Evolutionary conservation across 768 basidiomycete species (phyloP).

Genomic region (Pleurotus giganteus): DNA sequence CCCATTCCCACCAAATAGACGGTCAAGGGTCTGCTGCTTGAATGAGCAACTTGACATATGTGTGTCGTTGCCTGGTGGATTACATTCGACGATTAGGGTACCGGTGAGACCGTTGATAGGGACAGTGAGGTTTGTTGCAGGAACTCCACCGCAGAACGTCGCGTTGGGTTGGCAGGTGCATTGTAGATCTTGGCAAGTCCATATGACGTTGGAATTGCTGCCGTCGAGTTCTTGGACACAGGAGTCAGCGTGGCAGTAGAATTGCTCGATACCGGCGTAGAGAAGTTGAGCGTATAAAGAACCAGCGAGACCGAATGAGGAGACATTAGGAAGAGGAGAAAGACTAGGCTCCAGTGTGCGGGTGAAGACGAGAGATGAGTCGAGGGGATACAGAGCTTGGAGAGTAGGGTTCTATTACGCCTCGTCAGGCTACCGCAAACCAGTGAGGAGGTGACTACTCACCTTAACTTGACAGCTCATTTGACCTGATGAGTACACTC

Average conservation of each 20-base stretch:
- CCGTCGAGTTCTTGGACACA: constrained; percentile 60
- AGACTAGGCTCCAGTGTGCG: constrained; percentile 69
- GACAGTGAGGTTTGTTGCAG: constrained; percentile 45
- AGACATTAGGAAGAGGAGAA: constrained; percentile 65
- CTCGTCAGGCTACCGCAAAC: not conserved
- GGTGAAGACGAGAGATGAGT: constrained; percentile 73
- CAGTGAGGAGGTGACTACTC: constrained; percentile 27
- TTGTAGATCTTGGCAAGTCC: constrained; percentile 69
- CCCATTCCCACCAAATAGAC: constrained; percentile 71
- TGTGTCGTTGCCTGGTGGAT: constrained; percentile 38
- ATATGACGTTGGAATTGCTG: constrained; percentile 42
- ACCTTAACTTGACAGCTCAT: constrained; percentile 85
- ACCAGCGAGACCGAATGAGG: constrained; percentile 53
- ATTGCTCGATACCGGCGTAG: constrained; percentile 84
- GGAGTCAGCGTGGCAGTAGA: constrained; percentile 72
- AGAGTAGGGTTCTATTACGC: constrained; percentile 74
- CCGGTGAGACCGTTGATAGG: constrained; percentile 69
- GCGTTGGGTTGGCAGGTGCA: constrained; percentile 73
- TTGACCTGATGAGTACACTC: constrained; percentile 76
- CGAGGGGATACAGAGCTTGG: constrained; percentile 69
- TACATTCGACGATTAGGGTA: constrained; percentile 67
- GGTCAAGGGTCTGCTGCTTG: constrained; percentile 64
- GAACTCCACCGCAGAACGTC: constrained; percentile 68
- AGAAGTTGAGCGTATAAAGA: constrained; percentile 68
- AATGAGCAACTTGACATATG: constrained; percentile 68